A percentile compares a stretch with the other conserved stretches of the same genome.
Conservation (phyloP, 2,329 filamentous ascomycete species). For the Apiospora pterosperma region DNA sequence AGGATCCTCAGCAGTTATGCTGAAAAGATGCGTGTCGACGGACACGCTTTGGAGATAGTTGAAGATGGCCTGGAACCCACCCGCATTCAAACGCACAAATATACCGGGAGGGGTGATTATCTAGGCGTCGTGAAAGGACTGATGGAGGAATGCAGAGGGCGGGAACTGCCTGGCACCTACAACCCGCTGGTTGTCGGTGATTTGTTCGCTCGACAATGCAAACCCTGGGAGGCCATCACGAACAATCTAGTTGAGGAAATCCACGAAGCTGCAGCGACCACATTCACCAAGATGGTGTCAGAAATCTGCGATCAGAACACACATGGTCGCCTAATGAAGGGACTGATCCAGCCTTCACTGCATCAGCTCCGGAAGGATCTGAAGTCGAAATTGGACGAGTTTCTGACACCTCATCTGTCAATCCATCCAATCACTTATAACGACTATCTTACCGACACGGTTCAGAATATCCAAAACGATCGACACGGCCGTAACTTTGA, state of each 20-base stretch:
- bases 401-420: slow-evolving; percentile 20
- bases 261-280: slow-evolving; percentile 18
- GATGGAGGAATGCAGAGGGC: slow-evolving; percentile 21
- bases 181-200: slow-evolving; percentile 23
- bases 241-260: slow-evolving; percentile 20
- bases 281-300: slow-evolving; percentile 17
- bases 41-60: slow-evolving; percentile 21
- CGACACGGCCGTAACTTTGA: slow-evolving; percentile 20
- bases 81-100: slow-evolving; percentile 10
- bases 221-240: slow-evolving; percentile 22
- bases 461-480: slow-evolving; percentile 16
- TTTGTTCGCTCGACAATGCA: slow-evolving; percentile 22
- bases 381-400: slow-evolving; percentile 18
- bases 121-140: slow-evolving; percentile 13
- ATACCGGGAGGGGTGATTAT: slow-evolving; percentile 7
- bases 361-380: slow-evolving; percentile 16
- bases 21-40: slow-evolving; percentile 18
- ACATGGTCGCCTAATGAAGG: slow-evolving; percentile 16
- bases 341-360: slow-evolving; percentile 19
- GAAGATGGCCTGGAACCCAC: slow-evolving; percentile 15
- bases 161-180: slow-evolving; percentile 23
- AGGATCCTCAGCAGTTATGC: slow-evolving; percentile 18
- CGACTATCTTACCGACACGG: slow-evolving; percentile 17
- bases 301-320: slow-evolving; percentile 19
- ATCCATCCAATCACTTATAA: slow-evolving; percentile 26